Conservation (phyloP, 352 stramenopile species). For the Phytopythium mirpurense region DNA sequence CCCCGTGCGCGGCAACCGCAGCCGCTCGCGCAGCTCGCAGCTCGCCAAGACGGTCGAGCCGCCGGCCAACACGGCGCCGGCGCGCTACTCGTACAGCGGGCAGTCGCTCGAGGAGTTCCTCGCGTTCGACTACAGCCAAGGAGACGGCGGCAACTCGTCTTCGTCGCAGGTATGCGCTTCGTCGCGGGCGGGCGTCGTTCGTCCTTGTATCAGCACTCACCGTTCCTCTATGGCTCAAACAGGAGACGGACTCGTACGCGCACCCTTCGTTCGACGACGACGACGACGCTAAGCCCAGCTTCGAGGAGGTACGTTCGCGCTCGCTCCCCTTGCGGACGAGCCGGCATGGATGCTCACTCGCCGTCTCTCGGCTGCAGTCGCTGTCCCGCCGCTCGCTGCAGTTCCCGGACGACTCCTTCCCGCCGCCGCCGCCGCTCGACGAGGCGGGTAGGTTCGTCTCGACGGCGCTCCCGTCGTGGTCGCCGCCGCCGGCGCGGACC, state of each 20-base stretch:
- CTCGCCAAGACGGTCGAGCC: slow-evolving; percentile 27
- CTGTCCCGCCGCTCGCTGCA: slow-evolving; percentile 28
- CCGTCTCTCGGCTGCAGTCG: background rate
- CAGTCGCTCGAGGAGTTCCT: slow-evolving; percentile 56
- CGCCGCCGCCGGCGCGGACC: slow-evolving; percentile 51
- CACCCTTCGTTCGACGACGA: slow-evolving; percentile 28
- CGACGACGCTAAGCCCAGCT: slow-evolving; percentile 24
- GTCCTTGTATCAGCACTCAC: background rate
- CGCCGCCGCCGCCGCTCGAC: slow-evolving; percentile 60
- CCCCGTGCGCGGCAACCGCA: slow-evolving; percentile 40
- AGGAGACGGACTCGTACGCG: slow-evolving; percentile 39
- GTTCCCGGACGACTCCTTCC: slow-evolving; percentile 71
- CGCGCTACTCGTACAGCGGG: slow-evolving; percentile 63
- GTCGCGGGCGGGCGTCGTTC: no score
- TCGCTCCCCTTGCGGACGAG: background rate
- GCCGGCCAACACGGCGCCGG: slow-evolving; percentile 25
- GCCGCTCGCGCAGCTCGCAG: slow-evolving; percentile 47
- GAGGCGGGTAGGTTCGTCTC: slow-evolving; percentile 60
- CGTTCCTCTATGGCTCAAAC: background rate
- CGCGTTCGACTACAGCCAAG: slow-evolving; percentile 25
- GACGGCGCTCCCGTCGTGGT: slow-evolving; percentile 72
- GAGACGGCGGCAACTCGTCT: slow-evolving; percentile 30
- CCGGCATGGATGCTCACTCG: background rate
- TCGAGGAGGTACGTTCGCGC: slow-evolving; percentile 20
- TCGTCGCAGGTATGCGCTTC: slow-evolving; percentile 48